Conservation (phyloP, 192 early-diverging fungal species). For the Funneliformis geosporum region DNA sequence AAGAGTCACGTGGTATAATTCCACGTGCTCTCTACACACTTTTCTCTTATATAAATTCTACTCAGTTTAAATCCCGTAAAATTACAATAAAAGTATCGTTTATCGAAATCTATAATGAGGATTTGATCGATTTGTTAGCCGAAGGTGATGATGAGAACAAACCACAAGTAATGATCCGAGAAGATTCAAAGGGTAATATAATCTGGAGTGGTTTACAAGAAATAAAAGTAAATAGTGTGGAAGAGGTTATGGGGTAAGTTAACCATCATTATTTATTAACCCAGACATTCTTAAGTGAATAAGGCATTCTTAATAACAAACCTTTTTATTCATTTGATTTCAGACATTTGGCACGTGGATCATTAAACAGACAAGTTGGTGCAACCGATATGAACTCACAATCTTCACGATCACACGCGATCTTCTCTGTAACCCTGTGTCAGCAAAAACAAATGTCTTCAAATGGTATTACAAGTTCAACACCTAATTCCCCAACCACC, state of each 20-base stretch:
- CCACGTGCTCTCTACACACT: slow-evolving; percentile 69
- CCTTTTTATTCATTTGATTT: not conserved
- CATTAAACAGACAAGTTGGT: slow-evolving; percentile 79
- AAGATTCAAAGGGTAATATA: slow-evolving; percentile 88
- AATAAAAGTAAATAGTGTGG: slow-evolving; percentile 64
- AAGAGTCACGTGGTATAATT: slow-evolving; percentile 61
- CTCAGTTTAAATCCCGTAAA: slow-evolving; percentile 38
- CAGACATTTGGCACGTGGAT: slow-evolving; percentile 68
- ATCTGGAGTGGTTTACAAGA: slow-evolving; percentile 85
- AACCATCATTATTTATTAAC: slow-evolving; percentile 30
- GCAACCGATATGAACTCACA: slow-evolving; percentile 99
- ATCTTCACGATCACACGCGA: slow-evolving; percentile 96
- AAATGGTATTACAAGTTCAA: slow-evolving; percentile 34
- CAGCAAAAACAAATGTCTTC: slow-evolving; percentile 68
- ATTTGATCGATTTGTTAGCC: slow-evolving; percentile 87
- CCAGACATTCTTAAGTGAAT: too few relatives aligned
- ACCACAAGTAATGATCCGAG: slow-evolving; percentile 72
- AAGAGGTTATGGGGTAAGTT: slow-evolving; percentile 70
- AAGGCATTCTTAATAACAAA: not conserved
- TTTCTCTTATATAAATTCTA: slow-evolving; percentile 49
- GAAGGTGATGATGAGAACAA: slow-evolving; percentile 58
- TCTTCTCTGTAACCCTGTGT: slow-evolving; percentile 87
- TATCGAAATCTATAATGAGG: slow-evolving; percentile 97
- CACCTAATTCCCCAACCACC: slow-evolving; percentile 22
- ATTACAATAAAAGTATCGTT: slow-evolving; percentile 79